These are phyloP conservation scores for Periconia sp. DNA, from an alignment of 2,329 filamentous ascomycete genomes.

Conservation along the genomic window DNA sequence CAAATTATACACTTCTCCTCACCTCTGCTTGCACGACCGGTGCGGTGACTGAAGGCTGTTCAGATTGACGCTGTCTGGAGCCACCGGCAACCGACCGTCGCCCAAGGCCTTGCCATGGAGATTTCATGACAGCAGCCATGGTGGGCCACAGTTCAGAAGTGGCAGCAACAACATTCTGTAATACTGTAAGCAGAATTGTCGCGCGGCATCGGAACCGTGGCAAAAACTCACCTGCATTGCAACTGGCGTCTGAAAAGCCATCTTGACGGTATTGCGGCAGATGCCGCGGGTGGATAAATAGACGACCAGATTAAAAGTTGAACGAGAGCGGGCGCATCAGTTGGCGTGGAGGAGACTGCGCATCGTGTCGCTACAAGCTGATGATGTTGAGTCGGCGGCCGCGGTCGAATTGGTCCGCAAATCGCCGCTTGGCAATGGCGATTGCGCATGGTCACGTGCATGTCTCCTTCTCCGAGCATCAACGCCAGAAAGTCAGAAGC, in stretches of 20 bases:
- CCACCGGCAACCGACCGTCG: constrained; percentile 27
- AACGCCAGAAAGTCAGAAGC: not conserved
- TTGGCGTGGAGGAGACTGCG: constrained; percentile 21
- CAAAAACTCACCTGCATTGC: constrained; percentile 53
- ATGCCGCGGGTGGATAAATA: constrained; percentile 31
- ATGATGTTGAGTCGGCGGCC: constrained; percentile 16
- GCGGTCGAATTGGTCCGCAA: constrained; percentile 1
- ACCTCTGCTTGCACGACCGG: constrained; percentile 8
- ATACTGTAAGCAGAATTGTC: constrained; percentile 22
- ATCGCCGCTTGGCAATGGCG: constrained; percentile 3
- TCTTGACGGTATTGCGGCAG: constrained; percentile 44
- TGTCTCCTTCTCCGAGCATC: not conserved
- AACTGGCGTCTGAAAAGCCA: constrained; percentile 60
- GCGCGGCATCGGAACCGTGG: constrained; percentile 32
- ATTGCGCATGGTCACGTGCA: constrained; percentile 12
- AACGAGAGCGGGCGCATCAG: constrained; percentile 28
- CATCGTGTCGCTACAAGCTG: constrained; percentile 28
- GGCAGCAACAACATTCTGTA: constrained; percentile 52
- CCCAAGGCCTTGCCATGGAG: constrained; percentile 40
- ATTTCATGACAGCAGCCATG: constrained; percentile 45
- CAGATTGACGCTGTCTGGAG: constrained; percentile 26
- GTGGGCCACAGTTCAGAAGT: constrained; percentile 48
- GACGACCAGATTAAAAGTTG: constrained; percentile 22
- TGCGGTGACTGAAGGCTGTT: constrained; percentile 12
- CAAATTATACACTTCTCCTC: not conserved